Percentiles rank a stretch among this genome's conserved stretches.
phyloP scores from a whole-genome alignment of 495 filamentous ascomycete genomes.

The Aspergillus homomorphus region DNA sequence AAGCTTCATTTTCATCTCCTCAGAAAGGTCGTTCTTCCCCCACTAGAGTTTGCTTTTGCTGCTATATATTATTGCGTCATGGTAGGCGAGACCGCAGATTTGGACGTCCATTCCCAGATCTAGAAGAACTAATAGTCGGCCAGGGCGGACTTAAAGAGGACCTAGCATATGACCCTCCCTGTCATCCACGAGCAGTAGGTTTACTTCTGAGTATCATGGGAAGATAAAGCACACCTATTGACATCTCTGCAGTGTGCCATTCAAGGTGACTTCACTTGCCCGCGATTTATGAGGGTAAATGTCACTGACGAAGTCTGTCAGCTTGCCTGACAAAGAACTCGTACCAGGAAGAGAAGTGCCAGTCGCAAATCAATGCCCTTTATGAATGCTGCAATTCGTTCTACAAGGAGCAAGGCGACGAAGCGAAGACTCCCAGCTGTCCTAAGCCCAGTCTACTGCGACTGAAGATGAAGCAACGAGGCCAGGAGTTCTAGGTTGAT shows the following conservation, averaged over 20 bases:
- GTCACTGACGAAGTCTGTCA: slow-evolving; percentile 32
- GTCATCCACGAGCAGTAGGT: slow-evolving; percentile 84
- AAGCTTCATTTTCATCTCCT: no score
- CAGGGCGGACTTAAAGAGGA: slow-evolving; percentile 63
- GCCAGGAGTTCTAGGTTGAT: slow-evolving; percentile 29
- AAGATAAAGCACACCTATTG: slow-evolving; percentile 8
- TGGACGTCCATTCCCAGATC: neutral
- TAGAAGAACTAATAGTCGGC: slow-evolving; percentile 1
- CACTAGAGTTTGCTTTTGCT: neutral
- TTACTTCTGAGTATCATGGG: slow-evolving; percentile 2
- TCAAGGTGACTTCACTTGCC: slow-evolving; percentile 60
- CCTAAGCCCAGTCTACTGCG: slow-evolving; percentile 75
- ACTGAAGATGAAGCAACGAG: slow-evolving; percentile 84
- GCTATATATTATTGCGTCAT: slow-evolving; percentile 41
- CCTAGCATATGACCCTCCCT: slow-evolving; percentile 72
- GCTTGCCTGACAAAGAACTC: slow-evolving; percentile 80
- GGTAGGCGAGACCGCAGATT: slow-evolving; percentile 25
- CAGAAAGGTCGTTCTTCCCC: no score
- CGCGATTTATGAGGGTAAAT: slow-evolving; percentile 1
- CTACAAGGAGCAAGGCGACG: slow-evolving; percentile 76
- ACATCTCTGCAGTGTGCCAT: slow-evolving; percentile 70
- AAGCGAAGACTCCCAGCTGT: slow-evolving; percentile 75
- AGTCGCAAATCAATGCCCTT: slow-evolving; percentile 76
- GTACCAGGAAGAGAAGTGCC: slow-evolving; percentile 86
- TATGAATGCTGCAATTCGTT: slow-evolving; percentile 94